These are phyloP conservation scores for Botryotinia calthae DNA, from an alignment of 2,329 filamentous ascomycete species.

Conservation along the genomic window DNA sequence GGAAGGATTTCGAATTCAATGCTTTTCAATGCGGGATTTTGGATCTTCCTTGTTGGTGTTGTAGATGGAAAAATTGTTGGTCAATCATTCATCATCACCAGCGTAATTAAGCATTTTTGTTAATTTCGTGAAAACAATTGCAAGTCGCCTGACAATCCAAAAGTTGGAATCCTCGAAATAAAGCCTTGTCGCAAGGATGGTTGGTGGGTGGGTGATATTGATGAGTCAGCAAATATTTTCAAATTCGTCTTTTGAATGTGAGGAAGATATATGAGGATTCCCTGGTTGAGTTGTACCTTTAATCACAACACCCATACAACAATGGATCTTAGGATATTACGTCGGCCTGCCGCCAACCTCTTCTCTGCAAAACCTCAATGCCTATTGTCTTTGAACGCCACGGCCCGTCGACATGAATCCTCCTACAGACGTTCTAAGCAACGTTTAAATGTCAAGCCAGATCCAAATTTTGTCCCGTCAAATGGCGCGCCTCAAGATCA, in stretches of 20 bases:
- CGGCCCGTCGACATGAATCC: conserved; percentile 37
- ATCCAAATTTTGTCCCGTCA: conserved; percentile 54
- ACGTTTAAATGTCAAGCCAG: conserved; percentile 53
- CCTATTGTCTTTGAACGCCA: conserved; percentile 32
- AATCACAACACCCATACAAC: conserved; percentile 15
- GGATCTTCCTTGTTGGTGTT: not conserved
- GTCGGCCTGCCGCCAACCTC: conserved; percentile 34
- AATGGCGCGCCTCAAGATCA: conserved; percentile 42
- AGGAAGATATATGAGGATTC: no score
- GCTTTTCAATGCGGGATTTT: not conserved
- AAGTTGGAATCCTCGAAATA: not conserved
- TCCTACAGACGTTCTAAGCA: conserved; percentile 39
- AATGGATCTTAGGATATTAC: conserved; percentile 37
- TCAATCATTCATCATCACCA: not conserved
- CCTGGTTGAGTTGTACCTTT: not conserved
- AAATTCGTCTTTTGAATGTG: not conserved
- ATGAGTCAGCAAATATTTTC: conserved; percentile 12
- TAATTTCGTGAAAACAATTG: conserved; percentile 10
- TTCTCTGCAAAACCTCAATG: conserved; percentile 33
- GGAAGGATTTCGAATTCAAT: not conserved
- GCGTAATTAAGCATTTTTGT: not conserved
- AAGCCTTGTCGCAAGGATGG: not conserved
- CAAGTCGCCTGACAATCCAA: conserved; percentile 3
- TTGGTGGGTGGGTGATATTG: not conserved
- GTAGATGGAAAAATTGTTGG: not conserved